phyloP scores from a whole-genome alignment of 257 asterid genomes.

The Plantago major region DNA sequence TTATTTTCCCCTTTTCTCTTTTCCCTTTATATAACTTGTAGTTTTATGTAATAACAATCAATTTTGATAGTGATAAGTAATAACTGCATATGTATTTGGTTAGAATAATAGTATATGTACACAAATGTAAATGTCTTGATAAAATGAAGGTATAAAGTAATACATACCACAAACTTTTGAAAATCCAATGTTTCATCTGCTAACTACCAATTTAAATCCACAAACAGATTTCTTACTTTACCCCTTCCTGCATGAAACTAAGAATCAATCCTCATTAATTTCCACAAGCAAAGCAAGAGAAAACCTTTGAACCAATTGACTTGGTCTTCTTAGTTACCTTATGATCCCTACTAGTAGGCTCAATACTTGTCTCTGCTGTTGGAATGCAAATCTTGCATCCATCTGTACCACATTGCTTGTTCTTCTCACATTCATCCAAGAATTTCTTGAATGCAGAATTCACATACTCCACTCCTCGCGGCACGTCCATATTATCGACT shows the following conservation, averaged over 20 bases:
- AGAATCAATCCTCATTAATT: constrained; percentile 10
- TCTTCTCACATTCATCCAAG: constrained; percentile 42
- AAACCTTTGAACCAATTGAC: constrained; percentile 39
- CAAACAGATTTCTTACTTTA: neutral
- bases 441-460: constrained; percentile 38
- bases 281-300: constrained; percentile 45
- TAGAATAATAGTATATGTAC: too few relatives aligned
- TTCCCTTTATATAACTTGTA: too few relatives aligned
- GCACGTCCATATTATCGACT: constrained; percentile 43
- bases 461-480: constrained; percentile 41
- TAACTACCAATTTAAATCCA: neutral
- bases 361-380: neutral
- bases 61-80: too few relatives aligned
- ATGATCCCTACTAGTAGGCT: neutral
- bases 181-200: too few relatives aligned
- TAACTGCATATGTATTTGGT: too few relatives aligned
- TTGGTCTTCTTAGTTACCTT: constrained; percentile 8
- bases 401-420: constrained; percentile 30
- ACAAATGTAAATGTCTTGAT: too few relatives aligned
- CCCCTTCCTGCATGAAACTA: neutral
- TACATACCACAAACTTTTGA: too few relatives aligned
- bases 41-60: too few relatives aligned
- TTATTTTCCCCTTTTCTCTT: too few relatives aligned
- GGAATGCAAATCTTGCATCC: constrained; percentile 33
- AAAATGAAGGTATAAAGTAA: too few relatives aligned